Evolutionary conservation across 257 asterid genomes (phyloP), one percentile per base, ranked within the genome.

Genomic region (Haberlea rhodopensis): DNA sequence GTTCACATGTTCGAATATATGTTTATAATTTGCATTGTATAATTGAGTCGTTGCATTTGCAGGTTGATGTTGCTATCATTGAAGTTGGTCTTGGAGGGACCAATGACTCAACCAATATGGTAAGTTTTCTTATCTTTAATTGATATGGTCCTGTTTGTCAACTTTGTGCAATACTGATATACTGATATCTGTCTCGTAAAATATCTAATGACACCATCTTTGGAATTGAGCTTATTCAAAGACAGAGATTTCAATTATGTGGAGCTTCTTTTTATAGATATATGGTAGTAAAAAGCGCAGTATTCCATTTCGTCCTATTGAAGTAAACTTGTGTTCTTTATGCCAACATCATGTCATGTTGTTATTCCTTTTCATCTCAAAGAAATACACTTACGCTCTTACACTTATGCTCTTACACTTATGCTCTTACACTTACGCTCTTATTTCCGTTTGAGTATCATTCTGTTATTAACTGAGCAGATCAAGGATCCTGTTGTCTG

Each of bases 41-140:
- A 29, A 61, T 29, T 11, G 59, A 37, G 21, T 48, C 61, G 40
- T 62, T 58, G 57, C 80, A 27, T 72, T 68, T 53, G 65, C 83
- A 92, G 98, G 96, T 92, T 19, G 98, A 92, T 78, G 96, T 92
- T 69, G 91, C 97, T 67, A 79, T 92, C 65, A 77, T 89, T 67
- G 96, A 92, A 82, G 97, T 89, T 85, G 98, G 98, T 69, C 91
- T 92, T 70, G 98, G 98, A 53, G 98, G 97, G 78, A 78, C 74
- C 52, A 67, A 66, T 53, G 98, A 92, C 81, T 90, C 98, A 5
- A 92, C 98, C 5, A 91, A 91, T 72, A 95, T 91, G 96, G 98
- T 91, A 84, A 75, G 8, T 56, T 65, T 61, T 64, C 69, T 40
- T 46, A 58, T 58, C 53, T 53, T 18, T 19, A 26, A 11, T 29